Evolutionary conservation across 2,329 filamentous ascomycete genomes (phyloP).

Genomic region (Fusarium pseudograminearum): DNA sequence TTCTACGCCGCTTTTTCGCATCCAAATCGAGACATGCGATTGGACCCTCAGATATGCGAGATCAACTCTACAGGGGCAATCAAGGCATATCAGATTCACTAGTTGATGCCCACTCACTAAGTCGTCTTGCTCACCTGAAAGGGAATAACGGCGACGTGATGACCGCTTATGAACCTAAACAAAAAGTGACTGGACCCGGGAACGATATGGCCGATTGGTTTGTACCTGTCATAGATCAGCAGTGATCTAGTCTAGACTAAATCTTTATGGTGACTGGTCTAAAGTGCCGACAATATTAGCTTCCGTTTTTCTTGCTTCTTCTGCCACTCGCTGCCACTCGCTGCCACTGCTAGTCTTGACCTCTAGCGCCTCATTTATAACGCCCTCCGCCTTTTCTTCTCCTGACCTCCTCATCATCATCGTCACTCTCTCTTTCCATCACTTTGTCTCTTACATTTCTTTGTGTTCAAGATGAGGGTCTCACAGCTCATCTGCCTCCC

Average conservation of each 20-base stretch:
- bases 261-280: not conserved
- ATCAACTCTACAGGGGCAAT: not conserved
- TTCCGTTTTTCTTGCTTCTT: not conserved
- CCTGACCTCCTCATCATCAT: not conserved
- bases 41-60: not conserved
- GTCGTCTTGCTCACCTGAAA: not conserved
- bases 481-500: not conserved
- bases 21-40: not conserved
- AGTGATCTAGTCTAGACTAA: too few species aligned
- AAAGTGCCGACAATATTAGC: not conserved
- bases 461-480: not conserved
- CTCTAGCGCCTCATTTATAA: not conserved
- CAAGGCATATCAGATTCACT: not conserved
- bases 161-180: not conserved
- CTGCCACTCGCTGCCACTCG: not conserved
- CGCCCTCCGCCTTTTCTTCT: not conserved
- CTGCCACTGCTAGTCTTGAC: not conserved
- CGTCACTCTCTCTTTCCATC: not conserved
- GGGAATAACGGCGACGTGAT: not conserved
- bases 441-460: not conserved
- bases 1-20: not conserved
- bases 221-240: not conserved
- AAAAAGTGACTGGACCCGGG: not conserved
- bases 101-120: not conserved
- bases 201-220: not conserved